Conservation (phyloP, 2,329 filamentous ascomycete genomes). For the Diaporthe batatas region DNA sequence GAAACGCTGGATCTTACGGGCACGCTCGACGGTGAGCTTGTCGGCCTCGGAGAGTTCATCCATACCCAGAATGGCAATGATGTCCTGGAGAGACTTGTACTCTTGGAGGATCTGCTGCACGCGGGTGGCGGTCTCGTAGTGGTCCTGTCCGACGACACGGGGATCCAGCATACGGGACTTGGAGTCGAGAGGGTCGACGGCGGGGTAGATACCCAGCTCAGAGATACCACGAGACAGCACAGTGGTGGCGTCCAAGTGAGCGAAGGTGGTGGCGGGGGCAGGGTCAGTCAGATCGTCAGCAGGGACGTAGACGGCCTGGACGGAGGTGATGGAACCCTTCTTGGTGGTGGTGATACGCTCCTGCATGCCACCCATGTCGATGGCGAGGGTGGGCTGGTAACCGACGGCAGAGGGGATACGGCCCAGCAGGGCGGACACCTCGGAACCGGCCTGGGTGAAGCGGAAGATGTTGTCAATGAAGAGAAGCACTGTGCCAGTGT, state of each 20-base stretch:
- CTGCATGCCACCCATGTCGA: slow-evolving; percentile 99
- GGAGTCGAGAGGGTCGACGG: slow-evolving; percentile 99
- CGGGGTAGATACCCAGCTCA: slow-evolving; percentile 99
- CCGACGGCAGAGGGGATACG: slow-evolving; percentile 99
- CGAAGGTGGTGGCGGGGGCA: slow-evolving; percentile 98
- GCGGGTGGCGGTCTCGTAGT: slow-evolving; percentile 93
- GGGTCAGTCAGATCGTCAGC: slow-evolving; percentile 99
- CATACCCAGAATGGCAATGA: slow-evolving; percentile 99
- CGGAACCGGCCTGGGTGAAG: slow-evolving; percentile 99
- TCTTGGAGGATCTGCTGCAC: slow-evolving; percentile 99
- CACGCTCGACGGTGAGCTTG: slow-evolving; percentile 99
- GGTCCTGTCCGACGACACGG: slow-evolving; percentile 97
- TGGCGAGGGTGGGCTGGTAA: slow-evolving; percentile 98
- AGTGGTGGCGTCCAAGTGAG: slow-evolving; percentile 99
- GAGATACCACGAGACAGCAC: slow-evolving; percentile 99
- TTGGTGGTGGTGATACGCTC: slow-evolving; percentile 99
- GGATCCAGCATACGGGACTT: slow-evolving; percentile 99
- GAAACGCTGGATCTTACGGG: slow-evolving; percentile 99
- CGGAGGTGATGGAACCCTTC: slow-evolving; percentile 99
- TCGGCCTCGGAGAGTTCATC: slow-evolving; percentile 99
- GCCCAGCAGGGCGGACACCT: slow-evolving; percentile 98
- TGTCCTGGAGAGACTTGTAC: slow-evolving; percentile 99
- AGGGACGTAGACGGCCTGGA: slow-evolving; percentile 99
- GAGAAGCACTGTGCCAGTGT: slow-evolving; percentile 79
- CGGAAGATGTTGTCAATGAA: slow-evolving; percentile 99